Evolutionary conservation across 345 rosid genomes (phyloP).

Genomic region (Iberis pinnata): DNA sequence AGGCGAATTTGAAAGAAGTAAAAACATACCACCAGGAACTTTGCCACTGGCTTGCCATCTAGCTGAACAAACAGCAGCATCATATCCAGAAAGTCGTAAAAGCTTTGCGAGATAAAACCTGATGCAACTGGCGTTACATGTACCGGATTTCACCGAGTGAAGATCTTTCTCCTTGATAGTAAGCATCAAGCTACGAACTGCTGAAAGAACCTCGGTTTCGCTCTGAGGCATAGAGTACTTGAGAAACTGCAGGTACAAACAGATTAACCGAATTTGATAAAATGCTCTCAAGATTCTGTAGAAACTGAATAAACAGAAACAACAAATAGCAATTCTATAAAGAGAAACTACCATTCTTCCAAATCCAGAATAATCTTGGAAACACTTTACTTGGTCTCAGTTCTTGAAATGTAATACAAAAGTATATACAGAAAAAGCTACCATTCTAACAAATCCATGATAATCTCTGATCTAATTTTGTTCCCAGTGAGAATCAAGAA

Average conservation of each 20-base stretch:
- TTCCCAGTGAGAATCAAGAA: not conserved
- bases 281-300: not conserved
- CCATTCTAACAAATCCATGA: conserved; percentile 2
- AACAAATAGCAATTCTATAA: not conserved
- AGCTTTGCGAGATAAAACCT: conserved; percentile 68
- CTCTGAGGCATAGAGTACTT: conserved; percentile 47
- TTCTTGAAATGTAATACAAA: not conserved
- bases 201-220: conserved; percentile 54
- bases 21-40: conserved; percentile 81
- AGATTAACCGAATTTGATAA: not conserved
- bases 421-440: not conserved
- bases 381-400: not conserved
- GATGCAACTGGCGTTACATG: conserved; percentile 74
- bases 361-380: no score
- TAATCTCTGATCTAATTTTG: not conserved
- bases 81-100: conserved; percentile 64
- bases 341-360: no score
- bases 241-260: conserved; percentile 40
- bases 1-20: not conserved
- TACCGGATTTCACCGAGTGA: conserved; percentile 45
- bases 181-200: conserved; percentile 52
- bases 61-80: conserved; percentile 77
- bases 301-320: not conserved
- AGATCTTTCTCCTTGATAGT: conserved; percentile 59
- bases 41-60: conserved; percentile 78